These are phyloP conservation scores for Chaetomium sp. DNA, from an alignment of 2,329 filamentous ascomycete genomes.

Conservation along the genomic window DNA sequence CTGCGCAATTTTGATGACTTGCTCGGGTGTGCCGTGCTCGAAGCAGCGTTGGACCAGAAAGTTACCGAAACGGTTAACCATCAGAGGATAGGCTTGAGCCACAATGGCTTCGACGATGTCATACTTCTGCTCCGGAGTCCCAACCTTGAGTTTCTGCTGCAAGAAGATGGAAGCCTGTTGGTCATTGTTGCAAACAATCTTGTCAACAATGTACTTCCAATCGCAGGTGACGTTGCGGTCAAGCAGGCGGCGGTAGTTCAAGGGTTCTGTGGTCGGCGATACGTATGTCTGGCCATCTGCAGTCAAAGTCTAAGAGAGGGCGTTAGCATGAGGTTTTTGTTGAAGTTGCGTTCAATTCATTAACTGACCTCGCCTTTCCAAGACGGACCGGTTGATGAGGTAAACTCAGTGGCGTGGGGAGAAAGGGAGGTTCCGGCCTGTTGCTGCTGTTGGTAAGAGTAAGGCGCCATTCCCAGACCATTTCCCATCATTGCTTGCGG, in stretches of 20 bases:
- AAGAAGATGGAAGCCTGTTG: constrained; percentile 98
- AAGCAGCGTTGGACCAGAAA: constrained; percentile 98
- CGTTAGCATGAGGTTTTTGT: constrained; percentile 3
- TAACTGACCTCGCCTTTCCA: constrained; percentile 51
- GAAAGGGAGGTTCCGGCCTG: constrained; percentile 61
- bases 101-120: constrained; percentile 97
- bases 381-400: constrained; percentile 43
- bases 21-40: constrained; percentile 91
- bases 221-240: constrained; percentile 96
- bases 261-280: constrained; percentile 70
- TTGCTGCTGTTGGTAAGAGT: constrained; percentile 47
- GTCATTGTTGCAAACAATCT: constrained; percentile 98
- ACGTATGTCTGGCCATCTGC: constrained; percentile 69
- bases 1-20: constrained; percentile 90
- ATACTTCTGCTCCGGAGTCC: constrained; percentile 89
- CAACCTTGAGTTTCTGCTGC: constrained; percentile 97
- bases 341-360: not conserved
- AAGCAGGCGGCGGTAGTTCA: constrained; percentile 92
- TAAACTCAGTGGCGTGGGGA: constrained; percentile 69
- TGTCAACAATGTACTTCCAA: constrained; percentile 99
- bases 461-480: constrained; percentile 38
- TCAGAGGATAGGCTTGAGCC: constrained; percentile 85
- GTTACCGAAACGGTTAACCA: constrained; percentile 98
- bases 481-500: constrained; percentile 29
- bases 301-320: constrained; percentile 32